Percentiles rank a stretch among this genome's conserved stretches.
Conservation (phyloP, 257 asterid genomes). For the Plectranthus barbatus region DNA sequence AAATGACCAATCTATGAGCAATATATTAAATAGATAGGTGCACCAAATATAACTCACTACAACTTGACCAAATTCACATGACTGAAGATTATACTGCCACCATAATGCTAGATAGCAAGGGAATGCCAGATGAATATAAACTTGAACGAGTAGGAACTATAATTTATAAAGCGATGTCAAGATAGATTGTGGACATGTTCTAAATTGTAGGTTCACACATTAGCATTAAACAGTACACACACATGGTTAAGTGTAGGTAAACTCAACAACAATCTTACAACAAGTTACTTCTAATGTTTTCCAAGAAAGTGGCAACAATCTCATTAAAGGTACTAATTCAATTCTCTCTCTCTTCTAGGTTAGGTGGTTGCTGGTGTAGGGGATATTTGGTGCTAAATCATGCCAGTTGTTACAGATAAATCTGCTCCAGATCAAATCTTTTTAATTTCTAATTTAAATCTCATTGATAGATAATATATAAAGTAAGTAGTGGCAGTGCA, state of each 20-base stretch:
- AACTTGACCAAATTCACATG: too few relatives aligned
- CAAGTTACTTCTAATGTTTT: neutral
- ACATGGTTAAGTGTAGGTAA: neutral
- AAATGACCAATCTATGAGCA: too few relatives aligned
- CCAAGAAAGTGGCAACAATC: neutral
- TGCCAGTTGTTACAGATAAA: neutral
- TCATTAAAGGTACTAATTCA: neutral
- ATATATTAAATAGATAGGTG: too few relatives aligned
- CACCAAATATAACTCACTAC: too few relatives aligned
- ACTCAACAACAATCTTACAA: neutral
- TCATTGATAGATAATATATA: too few relatives aligned
- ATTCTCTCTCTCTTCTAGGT: neutral
- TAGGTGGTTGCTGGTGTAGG: constrained; percentile 2
- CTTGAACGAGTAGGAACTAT: too few relatives aligned
- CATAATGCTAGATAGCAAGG: too few relatives aligned
- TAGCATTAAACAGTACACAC: neutral
- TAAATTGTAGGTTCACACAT: neutral
- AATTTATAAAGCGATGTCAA: too few relatives aligned
- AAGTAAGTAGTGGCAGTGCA: too few relatives aligned
- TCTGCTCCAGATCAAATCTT: neutral
- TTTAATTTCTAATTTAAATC: neutral
- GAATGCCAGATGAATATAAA: too few relatives aligned
- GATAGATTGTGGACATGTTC: too few relatives aligned
- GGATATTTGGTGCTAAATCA: neutral
- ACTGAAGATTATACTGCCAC: too few relatives aligned